Base-by-base conservation (phyloP, 805 yeast species). In the Ogataea angusta region DNA sequence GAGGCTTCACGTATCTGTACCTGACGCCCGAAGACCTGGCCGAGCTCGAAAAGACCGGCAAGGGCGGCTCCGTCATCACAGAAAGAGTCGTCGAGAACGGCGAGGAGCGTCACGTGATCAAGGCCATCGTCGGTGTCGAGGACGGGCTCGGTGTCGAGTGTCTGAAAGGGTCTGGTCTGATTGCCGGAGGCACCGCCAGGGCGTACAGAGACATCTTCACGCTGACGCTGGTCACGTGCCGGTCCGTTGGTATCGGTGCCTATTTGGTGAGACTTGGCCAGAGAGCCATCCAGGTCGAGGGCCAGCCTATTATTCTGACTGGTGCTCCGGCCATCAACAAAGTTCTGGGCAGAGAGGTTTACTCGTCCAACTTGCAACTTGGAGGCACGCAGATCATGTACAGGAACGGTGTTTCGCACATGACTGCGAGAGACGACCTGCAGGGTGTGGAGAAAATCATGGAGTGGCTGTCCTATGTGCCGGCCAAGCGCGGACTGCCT, bases 191-290 rank as follows among this genome's bases (percentile, higher is more conserved):
- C 21, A 93, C 99, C 34, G 86, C 97, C 10, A 82, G 88, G 64
- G 99, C 99, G 15, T 93, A 93, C 78, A 85, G 86, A 64, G 99
- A 93, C 62, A 93, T 93, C 48, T 93, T 93, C 73, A 93, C 99
- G 15, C 80, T 90, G 45, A 91, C 99, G n/a, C 75, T 93, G 64
- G 99, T 93, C 41, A 93, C 99, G n/a, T 90, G 98, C 72, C 83
- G 99, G 76, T 90, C 98, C 38, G 99, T 93, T 58, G 99, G 99
- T 82, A 93, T 93, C 65, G 99, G 99, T 73, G 99, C 99, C 33
- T 93, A 93, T 63, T 75, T 93, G 63, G 99, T 93, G 30, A 85
- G 99, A 69, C 76, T 93, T 53, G 99, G 99, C 59, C 98, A 93
- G 75, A 85, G 99, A 75, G 95, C 98, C 30, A 90, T 93, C 57